Evolutionary conservation across 2,329 filamentous ascomycete genomes (phyloP).

Genomic region (Alternaria sp.): DNA sequence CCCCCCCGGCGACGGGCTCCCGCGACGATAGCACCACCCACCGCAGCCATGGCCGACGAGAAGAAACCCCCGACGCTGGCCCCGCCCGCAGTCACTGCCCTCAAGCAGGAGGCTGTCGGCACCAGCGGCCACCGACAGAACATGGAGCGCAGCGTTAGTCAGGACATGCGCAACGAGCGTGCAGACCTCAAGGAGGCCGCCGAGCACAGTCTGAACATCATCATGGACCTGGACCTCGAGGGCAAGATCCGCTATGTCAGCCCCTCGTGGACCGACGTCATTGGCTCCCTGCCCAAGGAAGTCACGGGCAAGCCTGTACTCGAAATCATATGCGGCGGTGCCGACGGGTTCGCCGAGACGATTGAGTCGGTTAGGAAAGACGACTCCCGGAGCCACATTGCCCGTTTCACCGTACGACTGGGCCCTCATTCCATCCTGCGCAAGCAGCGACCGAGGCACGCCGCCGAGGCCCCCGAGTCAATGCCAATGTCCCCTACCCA

Average conservation of each 20-base stretch:
- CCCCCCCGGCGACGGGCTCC: slow-evolving; percentile 17
- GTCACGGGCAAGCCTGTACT: slow-evolving; percentile 80
- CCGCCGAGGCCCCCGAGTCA: slow-evolving; percentile 37
- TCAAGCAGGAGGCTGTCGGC: slow-evolving; percentile 50
- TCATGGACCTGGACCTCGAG: slow-evolving; percentile 90
- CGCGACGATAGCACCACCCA: slow-evolving; percentile 17
- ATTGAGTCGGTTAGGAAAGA: slow-evolving; percentile 86
- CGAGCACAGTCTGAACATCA: slow-evolving; percentile 94
- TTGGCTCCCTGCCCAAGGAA: slow-evolving; percentile 76
- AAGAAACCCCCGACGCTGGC: slow-evolving; percentile 44
- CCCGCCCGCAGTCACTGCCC: slow-evolving; percentile 53
- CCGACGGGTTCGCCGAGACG: slow-evolving; percentile 78
- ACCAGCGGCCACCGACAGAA: slow-evolving; percentile 34
- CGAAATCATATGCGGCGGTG: slow-evolving; percentile 81
- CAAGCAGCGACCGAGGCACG: slow-evolving; percentile 34
- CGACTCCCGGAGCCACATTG: slow-evolving; percentile 89
- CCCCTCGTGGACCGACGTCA: slow-evolving; percentile 91
- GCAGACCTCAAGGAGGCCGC: slow-evolving; percentile 94
- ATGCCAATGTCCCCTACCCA: slow-evolving; percentile 40
- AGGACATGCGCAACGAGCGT: slow-evolving; percentile 90
- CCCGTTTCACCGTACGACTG: slow-evolving; percentile 47
- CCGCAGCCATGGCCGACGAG: slow-evolving; percentile 33
- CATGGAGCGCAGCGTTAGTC: slow-evolving; percentile 73
- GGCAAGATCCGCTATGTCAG: slow-evolving; percentile 95
- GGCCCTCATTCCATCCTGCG: slow-evolving; percentile 46